Percentiles rank a stretch among this genome's conserved stretches.
These are phyloP conservation scores for Parietichytrium sp. DNA, from an alignment of 108 stramenopile species.

Conservation along the genomic window DNA sequence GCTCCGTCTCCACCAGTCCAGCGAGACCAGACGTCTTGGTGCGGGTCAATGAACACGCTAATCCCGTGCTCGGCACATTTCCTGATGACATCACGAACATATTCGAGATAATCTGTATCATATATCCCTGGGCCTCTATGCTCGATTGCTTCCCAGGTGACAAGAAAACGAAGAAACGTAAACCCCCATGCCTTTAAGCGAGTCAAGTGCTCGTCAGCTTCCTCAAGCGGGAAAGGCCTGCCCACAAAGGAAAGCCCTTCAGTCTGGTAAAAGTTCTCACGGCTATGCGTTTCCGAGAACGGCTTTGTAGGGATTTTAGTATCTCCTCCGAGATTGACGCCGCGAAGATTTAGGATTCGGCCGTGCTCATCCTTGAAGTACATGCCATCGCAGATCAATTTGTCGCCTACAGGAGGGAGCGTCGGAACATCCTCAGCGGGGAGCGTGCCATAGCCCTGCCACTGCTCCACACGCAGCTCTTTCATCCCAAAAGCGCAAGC, in stretches of 20 bases:
- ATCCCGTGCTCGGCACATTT: slow-evolving; percentile 45
- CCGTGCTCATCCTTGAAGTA: slow-evolving; percentile 45
- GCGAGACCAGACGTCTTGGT: slow-evolving; percentile 63
- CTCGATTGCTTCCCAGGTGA: slow-evolving; percentile 60
- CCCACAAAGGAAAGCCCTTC: slow-evolving; percentile 49
- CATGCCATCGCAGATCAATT: background rate
- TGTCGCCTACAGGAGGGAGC: background rate
- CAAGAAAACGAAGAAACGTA: slow-evolving; percentile 43
- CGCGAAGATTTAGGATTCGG: slow-evolving; percentile 47
- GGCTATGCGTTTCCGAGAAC: background rate
- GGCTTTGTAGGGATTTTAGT: slow-evolving; percentile 50
- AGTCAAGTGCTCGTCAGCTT: slow-evolving; percentile 48
- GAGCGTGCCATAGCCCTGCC: background rate
- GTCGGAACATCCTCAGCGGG: background rate
- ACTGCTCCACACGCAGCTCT: background rate
- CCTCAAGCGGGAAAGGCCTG: slow-evolving; percentile 52
- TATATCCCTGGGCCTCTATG: slow-evolving; percentile 53
- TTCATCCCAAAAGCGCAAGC: background rate
- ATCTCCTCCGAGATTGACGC: slow-evolving; percentile 53
- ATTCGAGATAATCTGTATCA: slow-evolving; percentile 51
- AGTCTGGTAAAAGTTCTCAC: background rate
- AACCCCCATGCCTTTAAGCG: slow-evolving; percentile 49
- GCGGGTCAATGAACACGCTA: slow-evolving; percentile 51
- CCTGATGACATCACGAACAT: slow-evolving; percentile 38
- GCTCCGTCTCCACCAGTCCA: slow-evolving; percentile 61